These are phyloP conservation scores for Ascochyta clinopodiicola DNA, from an alignment of 2,329 filamentous ascomycete genomes.

Conservation along the genomic window DNA sequence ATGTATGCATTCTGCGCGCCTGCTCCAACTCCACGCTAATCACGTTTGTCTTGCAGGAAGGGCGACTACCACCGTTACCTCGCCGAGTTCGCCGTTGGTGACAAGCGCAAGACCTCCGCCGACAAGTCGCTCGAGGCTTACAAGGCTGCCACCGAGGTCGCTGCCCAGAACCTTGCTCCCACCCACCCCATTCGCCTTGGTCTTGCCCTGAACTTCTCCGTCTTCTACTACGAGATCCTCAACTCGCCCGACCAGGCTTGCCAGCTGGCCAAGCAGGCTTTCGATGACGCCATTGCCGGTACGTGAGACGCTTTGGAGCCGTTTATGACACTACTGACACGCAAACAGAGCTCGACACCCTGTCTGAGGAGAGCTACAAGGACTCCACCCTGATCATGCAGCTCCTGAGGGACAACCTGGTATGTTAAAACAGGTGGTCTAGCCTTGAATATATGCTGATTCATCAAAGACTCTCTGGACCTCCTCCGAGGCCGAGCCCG, in stretches of 20 bases:
- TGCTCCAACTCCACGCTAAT: constrained; percentile 22
- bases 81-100: constrained; percentile 92
- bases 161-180: constrained; percentile 84
- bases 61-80: constrained; percentile 99
- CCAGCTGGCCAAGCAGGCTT: constrained; percentile 95
- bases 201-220: constrained; percentile 93
- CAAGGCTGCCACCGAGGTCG: constrained; percentile 91
- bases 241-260: constrained; percentile 98
- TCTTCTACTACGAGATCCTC: constrained; percentile 99
- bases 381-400: constrained; percentile 99
- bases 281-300: constrained; percentile 94
- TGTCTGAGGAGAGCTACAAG: constrained; percentile 99
- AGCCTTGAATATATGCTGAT: not conserved
- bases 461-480: constrained; percentile 89
- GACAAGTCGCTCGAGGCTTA: constrained; percentile 96
- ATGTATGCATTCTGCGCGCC: constrained; percentile 66
- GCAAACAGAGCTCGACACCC: constrained; percentile 82
- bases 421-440: constrained; percentile 48
- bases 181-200: constrained; percentile 94
- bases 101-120: constrained; percentile 93
- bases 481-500: constrained; percentile 93
- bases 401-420: constrained; percentile 94
- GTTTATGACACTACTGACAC: constrained; percentile 25
- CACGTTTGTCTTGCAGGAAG: constrained; percentile 70
- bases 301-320: constrained; percentile 39